Percentiles rank a stretch among this genome's conserved stretches.
Conservation (phyloP, 2,329 filamentous ascomycete species). For the Dothistroma septosporum region DNA sequence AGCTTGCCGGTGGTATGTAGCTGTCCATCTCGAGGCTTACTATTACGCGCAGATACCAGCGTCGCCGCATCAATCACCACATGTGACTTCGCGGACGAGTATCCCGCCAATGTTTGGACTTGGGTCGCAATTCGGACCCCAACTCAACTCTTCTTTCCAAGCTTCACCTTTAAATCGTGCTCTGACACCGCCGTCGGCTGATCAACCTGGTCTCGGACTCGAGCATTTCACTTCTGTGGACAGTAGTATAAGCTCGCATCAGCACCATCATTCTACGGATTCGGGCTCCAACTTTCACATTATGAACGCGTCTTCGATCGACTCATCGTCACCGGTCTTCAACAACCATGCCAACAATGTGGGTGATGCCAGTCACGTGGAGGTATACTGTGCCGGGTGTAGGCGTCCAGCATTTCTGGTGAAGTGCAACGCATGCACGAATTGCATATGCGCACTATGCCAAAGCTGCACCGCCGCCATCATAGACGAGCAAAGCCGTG, state of each 20-base stretch:
- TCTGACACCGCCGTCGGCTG: conserved; percentile 67
- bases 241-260: conserved; percentile 49
- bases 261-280: conserved; percentile 33
- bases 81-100: conserved; percentile 54
- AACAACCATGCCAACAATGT: conserved; percentile 14
- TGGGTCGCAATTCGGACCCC: conserved; percentile 40
- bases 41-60: conserved; percentile 39
- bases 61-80: conserved; percentile 51
- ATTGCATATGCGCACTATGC: conserved; percentile 93
- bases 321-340: conserved; percentile 53
- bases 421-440: conserved; percentile 88
- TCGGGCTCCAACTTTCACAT: conserved; percentile 68
- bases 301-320: conserved; percentile 42
- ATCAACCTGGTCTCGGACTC: conserved; percentile 36
- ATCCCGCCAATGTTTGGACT: conserved; percentile 50
- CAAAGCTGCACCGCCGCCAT: conserved; percentile 79
- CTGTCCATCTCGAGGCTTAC: conserved; percentile 1
- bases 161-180: conserved; percentile 88
- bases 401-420: conserved; percentile 70
- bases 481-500: conserved; percentile 66
- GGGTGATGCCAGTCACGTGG: conserved; percentile 46
- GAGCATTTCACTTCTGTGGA: conserved; percentile 88
- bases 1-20: not conserved
- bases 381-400: conserved; percentile 91
- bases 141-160: conserved; percentile 63